These are phyloP conservation scores for Prosopis cineraria DNA, from an alignment of 306 rosid species.

Conservation along the genomic window DNA sequence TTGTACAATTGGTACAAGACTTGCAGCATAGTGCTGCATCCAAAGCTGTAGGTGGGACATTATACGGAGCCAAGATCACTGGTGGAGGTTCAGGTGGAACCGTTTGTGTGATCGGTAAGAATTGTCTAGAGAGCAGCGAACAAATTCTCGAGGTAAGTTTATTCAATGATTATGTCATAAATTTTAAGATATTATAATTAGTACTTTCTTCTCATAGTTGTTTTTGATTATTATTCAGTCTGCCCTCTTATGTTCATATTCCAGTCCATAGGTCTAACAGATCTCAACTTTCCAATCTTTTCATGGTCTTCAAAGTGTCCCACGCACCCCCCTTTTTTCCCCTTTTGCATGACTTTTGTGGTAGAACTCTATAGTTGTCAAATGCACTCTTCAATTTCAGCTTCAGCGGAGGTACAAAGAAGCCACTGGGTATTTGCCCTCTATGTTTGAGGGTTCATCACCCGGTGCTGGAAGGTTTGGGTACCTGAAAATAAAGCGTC, in stretches of 20 bases:
- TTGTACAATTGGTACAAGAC: constrained; percentile 79
- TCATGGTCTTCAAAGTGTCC: too few species aligned
- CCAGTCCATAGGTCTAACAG: neutral
- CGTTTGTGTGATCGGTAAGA: constrained; percentile 81
- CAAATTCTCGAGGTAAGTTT: constrained; percentile 71
- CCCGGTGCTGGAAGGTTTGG: constrained; percentile 67
- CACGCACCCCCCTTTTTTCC: too few species aligned
- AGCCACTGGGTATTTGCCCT: constrained; percentile 62
- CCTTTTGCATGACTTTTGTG: neutral
- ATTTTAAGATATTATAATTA: neutral
- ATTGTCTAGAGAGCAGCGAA: constrained; percentile 70
- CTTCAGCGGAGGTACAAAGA: constrained; percentile 58
- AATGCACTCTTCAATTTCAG: constrained; percentile 33
- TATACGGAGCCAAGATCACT: constrained; percentile 84
- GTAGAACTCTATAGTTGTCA: neutral
- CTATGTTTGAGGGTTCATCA: constrained; percentile 66
- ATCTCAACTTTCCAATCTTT: neutral
- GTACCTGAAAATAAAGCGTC: constrained; percentile 50
- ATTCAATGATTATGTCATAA: constrained; percentile 9
- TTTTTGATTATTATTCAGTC: neutral
- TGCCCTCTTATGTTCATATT: neutral
- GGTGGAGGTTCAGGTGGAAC: constrained; percentile 98
- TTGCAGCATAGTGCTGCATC: constrained; percentile 64
- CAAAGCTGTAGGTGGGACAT: constrained; percentile 63
- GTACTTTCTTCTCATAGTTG: neutral